Conservation (phyloP, 1,139 yeast species). For the Petasospora fabianii region DNA sequence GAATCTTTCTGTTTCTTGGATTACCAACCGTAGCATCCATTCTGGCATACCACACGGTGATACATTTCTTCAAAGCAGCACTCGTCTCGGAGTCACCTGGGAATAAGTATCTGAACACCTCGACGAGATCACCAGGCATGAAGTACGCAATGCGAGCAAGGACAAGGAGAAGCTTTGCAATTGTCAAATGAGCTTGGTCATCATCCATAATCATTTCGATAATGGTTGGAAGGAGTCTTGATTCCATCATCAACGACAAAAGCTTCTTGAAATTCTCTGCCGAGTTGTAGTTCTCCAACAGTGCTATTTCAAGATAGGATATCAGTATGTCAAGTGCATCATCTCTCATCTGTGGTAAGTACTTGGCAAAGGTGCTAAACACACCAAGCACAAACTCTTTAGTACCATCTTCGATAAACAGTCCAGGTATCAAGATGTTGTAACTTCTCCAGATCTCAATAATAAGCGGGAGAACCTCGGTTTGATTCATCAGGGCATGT, state of each 20-base stretch:
- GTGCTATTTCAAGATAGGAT: slow-evolving; percentile 55
- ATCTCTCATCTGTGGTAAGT: slow-evolving; percentile 62
- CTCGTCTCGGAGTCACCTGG: slow-evolving; percentile 16
- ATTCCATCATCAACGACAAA: slow-evolving; percentile 38
- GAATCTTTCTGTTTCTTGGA: slow-evolving; percentile 64
- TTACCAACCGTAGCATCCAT: slow-evolving; percentile 51
- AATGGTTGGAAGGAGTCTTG: slow-evolving; percentile 47
- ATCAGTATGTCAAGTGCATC: slow-evolving; percentile 60
- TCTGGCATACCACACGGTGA: slow-evolving; percentile 36
- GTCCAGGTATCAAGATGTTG: slow-evolving; percentile 50
- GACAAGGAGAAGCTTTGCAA: slow-evolving; percentile 50
- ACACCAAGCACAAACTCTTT: slow-evolving; percentile 36
- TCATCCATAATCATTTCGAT: slow-evolving; percentile 46
- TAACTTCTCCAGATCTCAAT: slow-evolving; percentile 72
- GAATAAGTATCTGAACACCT: slow-evolving; percentile 27
- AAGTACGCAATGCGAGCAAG: slow-evolving; percentile 51
- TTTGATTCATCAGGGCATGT: slow-evolving; percentile 53
- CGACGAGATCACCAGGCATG: slow-evolving; percentile 45
- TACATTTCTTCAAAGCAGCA: slow-evolving; percentile 26
- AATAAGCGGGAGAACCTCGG: slow-evolving; percentile 73
- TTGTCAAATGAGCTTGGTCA: slow-evolving; percentile 44
- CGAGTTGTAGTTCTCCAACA: slow-evolving; percentile 14
- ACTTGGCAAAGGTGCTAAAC: slow-evolving; percentile 52
- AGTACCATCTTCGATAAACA: slow-evolving; percentile 36
- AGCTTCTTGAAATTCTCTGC: slow-evolving; percentile 27